Base-by-base conservation (phyloP, 108 stramenopile genomes). In the Pseudonitzschia multiseries region DNA sequence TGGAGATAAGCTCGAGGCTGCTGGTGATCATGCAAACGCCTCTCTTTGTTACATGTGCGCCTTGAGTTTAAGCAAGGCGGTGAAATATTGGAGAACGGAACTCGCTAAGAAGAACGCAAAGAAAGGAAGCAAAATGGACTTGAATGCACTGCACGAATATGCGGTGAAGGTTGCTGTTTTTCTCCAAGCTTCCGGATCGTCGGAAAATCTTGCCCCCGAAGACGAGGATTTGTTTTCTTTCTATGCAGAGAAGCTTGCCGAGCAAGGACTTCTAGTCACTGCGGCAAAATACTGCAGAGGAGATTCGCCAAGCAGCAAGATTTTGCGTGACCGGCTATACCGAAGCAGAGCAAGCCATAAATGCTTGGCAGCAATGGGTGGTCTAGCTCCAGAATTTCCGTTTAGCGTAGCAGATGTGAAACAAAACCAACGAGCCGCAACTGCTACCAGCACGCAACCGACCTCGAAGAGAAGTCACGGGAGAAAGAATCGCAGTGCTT, bases 11-110 rank as follows among this genome's bases (percentile, higher is more conserved):
- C 87, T 99, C 31, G 94, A 96, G 75, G 83, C 82, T 57, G 83
- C 83, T 54, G 87, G 94, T 6, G 97, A 98, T 73, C 42, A 72
- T 28, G 73, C 70, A 22, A 84, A 79, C 71, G 98, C 98, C 8
- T 90, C 91, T 31, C 82, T 98, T 6, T 98, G 97, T 66, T 98
- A 88, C 90, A 94, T 99, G 89, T 99, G 97, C 68, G 91, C 96
- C 14, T 79, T 95, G 75, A 96, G 93, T 74, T 84, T 98, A 42
- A 82, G 81, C 24, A 84, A 88, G 72, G 85, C 96, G 20, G 88
- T 93, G 2, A 75, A 77, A 52, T 92, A 85, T 76, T 97, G 97
- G 97, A 90, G 82, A 57, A 65, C 83, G 44, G 88, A 94, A 52
- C 63, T 77, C 33, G 76, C 68, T 46, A 86, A 87, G 43, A 91